Base-by-base conservation (phyloP, 2,329 filamentous ascomycete species). In the Xylaria multiplex region DNA sequence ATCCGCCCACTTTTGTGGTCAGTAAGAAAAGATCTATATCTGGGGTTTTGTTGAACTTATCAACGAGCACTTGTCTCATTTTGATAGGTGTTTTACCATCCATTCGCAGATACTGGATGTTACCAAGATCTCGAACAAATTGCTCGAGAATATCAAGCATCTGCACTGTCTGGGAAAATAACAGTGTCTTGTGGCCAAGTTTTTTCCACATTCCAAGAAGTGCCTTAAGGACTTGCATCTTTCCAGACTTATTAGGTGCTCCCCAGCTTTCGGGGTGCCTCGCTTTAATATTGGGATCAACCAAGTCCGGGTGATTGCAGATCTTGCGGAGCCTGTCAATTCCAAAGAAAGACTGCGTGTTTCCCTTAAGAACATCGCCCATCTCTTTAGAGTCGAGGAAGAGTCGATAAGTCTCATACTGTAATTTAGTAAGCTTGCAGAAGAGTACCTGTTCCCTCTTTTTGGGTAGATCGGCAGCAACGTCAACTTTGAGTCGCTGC, bases 391-490 rank as follows among this genome's bases (percentile, higher is more conserved):
- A 97, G 19, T 84, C 84, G 2, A 98, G 82, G 72, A 97, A 98
- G 5, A 85, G 83, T 75, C 93, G 87, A 71, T 99, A 99, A 0
- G 90, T 90, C 37, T 90, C 85, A 56, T 92, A 86, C 76, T 99
- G 96, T 14, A 90, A 81, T 59, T 86, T 86, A 0, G 94, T 97
- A 67, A 99, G 82, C 76, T 96, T 97, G 81, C 96, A 98, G 78
- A 99, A 98, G 2, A 99, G 83, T 0, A 99, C 96, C 72, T 97
- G 93, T 77, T 99, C 96, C 57, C 90, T 97, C 84, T 99, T 99
- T 78, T 97, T 93, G 0, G 96, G 96, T 13, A 99, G 82, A 77
- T 98, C 95, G 7, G 94, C 88, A 4, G 96, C 95, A 14, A 99
- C 96, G 77, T 99, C 96, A 1, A 91, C 88, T 79, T 99, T 99